Percentiles rank a stretch among this genome's conserved stretches.
phyloP scores from a whole-genome alignment of 192 early-diverging fungal species.

The Phycomyces blakesleeanus region DNA sequence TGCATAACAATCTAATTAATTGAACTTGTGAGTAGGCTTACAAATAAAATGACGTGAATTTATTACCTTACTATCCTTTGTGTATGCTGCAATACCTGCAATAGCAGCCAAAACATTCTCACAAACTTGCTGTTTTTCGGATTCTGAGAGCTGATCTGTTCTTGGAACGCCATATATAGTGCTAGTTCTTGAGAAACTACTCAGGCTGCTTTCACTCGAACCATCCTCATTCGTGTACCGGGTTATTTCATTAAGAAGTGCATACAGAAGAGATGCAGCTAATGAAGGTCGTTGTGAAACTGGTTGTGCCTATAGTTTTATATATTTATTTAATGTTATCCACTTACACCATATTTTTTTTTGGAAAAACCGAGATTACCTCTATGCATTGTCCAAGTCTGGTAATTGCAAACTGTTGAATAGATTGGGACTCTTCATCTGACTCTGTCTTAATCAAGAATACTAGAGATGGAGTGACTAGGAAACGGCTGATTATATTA shows the following conservation, averaged over 20 bases:
- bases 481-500: conserved; percentile 43
- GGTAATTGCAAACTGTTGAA: conserved; percentile 37
- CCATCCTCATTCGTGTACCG: conserved; percentile 13
- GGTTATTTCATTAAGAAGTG: conserved; percentile 36
- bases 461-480: conserved; percentile 39
- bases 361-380: conserved; percentile 13
- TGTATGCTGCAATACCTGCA: conserved; percentile 45
- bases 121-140: conserved; percentile 43
- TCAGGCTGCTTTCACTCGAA: no score
- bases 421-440: not conserved
- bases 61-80: conserved; percentile 49
- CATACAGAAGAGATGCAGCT: conserved; percentile 31
- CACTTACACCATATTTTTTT: not conserved
- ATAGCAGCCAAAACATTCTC: conserved; percentile 51
- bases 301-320: conserved; percentile 19
- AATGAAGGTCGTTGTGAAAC: conserved; percentile 15
- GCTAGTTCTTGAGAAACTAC: not conserved
- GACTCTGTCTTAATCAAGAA: conserved; percentile 9
- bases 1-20: conserved; percentile 48
- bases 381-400: conserved; percentile 49
- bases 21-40: not conserved
- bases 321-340: not conserved
- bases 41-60: not conserved
- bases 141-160: conserved; percentile 20
- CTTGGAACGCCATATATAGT: not conserved